phyloP scores from a whole-genome alignment of 441 rosid species.

The Erodium texanum region DNA sequence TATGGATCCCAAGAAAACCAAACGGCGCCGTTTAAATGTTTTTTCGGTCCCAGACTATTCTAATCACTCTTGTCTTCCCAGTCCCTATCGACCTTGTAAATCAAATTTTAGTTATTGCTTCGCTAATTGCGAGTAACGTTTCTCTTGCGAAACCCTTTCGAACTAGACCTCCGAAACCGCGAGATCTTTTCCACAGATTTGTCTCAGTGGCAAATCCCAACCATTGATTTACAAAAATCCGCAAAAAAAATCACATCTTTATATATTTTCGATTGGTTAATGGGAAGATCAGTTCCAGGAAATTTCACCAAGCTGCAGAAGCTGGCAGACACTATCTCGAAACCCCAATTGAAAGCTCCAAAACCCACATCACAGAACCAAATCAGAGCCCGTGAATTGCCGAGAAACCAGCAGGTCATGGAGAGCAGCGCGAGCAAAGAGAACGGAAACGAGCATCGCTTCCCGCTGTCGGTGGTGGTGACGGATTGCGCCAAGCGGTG shows the following conservation, averaged over 20 bases:
- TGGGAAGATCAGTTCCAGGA: conserved; percentile 49
- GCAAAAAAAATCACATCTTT: not conserved
- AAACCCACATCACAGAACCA: conserved; percentile 26
- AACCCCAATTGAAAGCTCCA: conserved; percentile 20
- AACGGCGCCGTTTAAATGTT: conserved; percentile 5
- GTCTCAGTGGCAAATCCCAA: not conserved
- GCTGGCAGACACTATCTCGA: conserved; percentile 20
- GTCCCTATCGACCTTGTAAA: not conserved
- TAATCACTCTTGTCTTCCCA: not conserved
- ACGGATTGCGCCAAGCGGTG: conserved; percentile 82
- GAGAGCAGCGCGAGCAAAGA: conserved; percentile 29
- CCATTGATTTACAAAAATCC: not conserved
- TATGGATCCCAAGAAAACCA: not conserved
- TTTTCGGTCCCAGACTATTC: too few species aligned
- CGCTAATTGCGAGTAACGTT: conserved; percentile 1
- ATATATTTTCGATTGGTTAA: conserved; percentile 12
- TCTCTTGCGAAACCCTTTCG: not conserved
- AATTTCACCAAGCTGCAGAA: conserved; percentile 30
- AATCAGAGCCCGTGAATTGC: conserved; percentile 1
- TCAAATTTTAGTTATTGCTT: not conserved
- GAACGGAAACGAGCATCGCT: conserved; percentile 18
- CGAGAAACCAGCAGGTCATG: conserved; percentile 28
- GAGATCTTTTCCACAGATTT: not conserved
- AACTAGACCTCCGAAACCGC: not conserved
- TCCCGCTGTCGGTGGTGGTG: conserved; percentile 72